Evolutionary conservation across 306 rosid species (phyloP).

Genomic region (Delonix regia): DNA sequence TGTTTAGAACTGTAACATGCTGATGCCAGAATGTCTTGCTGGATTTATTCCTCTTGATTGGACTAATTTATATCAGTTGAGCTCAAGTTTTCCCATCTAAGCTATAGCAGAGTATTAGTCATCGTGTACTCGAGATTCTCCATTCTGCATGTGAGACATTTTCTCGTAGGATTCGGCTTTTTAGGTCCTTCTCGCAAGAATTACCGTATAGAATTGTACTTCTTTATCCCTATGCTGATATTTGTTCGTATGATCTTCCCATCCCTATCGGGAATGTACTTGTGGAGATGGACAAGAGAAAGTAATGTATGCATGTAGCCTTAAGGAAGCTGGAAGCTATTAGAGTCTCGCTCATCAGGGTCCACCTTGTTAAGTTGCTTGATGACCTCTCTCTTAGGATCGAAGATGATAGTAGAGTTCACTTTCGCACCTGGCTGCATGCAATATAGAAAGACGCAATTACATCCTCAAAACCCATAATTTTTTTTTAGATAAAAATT

Average conservation of each 20-base stretch:
- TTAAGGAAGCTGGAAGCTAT: constrained; percentile 59
- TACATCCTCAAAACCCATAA: not conserved
- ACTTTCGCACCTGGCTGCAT: constrained; percentile 75
- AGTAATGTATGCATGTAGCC: not conserved
- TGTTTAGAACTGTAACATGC: constrained; percentile 18
- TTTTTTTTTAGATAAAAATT: not conserved
- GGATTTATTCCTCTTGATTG: not conserved
- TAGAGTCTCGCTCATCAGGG: constrained; percentile 66
- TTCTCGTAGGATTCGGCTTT: not conserved
- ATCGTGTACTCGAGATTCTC: constrained; percentile 4
- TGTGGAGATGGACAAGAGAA: not conserved
- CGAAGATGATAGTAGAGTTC: constrained; percentile 67
- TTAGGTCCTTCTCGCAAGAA: not conserved
- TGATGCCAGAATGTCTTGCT: constrained; percentile 15
- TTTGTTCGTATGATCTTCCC: not conserved
- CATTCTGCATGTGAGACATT: not conserved
- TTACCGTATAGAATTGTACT: not conserved
- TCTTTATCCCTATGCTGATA: not conserved
- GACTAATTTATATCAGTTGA: not conserved
- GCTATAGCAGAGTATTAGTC: not conserved
- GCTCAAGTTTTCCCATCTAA: not conserved
- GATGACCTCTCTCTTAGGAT: constrained; percentile 66
- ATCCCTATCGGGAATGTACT: not conserved
- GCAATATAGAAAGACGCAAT: not conserved
- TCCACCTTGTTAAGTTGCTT: constrained; percentile 88